These are phyloP conservation scores for Irpex sp. DNA, from an alignment of 1,284 basidiomycete species.

Conservation along the genomic window DNA sequence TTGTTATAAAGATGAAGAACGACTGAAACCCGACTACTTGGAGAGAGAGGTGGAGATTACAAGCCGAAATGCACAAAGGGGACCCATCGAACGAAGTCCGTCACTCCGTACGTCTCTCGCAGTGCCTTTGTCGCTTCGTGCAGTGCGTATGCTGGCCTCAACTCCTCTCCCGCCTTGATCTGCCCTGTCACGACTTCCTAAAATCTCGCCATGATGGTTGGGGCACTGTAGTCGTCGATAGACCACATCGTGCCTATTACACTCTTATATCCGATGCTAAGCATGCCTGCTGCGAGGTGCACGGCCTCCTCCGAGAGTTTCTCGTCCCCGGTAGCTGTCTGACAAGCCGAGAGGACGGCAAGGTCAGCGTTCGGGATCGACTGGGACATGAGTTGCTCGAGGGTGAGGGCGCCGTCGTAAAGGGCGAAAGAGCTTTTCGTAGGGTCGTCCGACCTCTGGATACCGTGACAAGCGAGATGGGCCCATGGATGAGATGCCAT, in stretches of 20 bases:
- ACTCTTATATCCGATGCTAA: conserved; percentile 30
- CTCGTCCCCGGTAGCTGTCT: conserved; percentile 15
- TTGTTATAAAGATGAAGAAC: no score
- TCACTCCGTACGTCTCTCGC: background rate
- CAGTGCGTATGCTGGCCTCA: background rate
- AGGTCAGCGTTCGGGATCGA: conserved; percentile 16
- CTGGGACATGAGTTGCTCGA: conserved; percentile 13
- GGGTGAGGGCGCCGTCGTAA: conserved; percentile 9
- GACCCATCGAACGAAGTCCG: background rate
- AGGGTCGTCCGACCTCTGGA: conserved; percentile 11
- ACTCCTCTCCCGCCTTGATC: background rate
- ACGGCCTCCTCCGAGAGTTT: conserved; percentile 27
- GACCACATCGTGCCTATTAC: conserved; percentile 39
- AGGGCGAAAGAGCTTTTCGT: conserved; percentile 16
- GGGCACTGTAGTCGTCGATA: conserved; percentile 2
- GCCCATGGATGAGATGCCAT: conserved; percentile 14
- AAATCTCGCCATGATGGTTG: background rate
- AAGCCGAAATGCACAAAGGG: background rate
- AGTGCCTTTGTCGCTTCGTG: background rate
- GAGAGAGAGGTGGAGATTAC: background rate
- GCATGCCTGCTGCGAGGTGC: conserved; percentile 32
- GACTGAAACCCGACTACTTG: background rate
- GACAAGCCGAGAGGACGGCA: conserved; percentile 25
- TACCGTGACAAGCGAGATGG: conserved; percentile 20
- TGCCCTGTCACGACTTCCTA: background rate